Conservation (phyloP, 805 yeast species). For the Ogataea nitratoaversa region DNA sequence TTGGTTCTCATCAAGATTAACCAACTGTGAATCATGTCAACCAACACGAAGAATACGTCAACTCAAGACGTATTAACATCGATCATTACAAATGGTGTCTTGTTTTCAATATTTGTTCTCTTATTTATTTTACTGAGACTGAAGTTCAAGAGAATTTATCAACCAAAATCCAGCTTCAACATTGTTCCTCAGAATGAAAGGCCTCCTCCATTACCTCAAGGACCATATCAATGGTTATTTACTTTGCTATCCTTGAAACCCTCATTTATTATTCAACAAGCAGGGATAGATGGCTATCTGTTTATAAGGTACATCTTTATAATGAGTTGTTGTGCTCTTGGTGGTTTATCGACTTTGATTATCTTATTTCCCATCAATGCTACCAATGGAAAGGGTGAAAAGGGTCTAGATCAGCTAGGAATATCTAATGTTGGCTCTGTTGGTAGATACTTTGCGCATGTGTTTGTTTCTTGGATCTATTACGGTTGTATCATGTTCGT, state of each 20-base stretch:
- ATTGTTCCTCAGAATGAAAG: conserved; percentile 53
- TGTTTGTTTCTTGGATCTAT: conserved; percentile 72
- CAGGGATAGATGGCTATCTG: conserved; percentile 93
- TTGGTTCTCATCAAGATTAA: too few species aligned
- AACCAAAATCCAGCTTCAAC: conserved; percentile 70
- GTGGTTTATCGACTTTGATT: conserved; percentile 57
- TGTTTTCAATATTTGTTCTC: conserved; percentile 58
- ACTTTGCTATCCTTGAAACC: conserved; percentile 65
- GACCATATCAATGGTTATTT: conserved; percentile 65
- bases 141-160: conserved; percentile 68
- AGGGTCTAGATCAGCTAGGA: conserved; percentile 72
- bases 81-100: conserved; percentile 58
- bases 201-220: conserved; percentile 72
- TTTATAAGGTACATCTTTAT: conserved; percentile 73
- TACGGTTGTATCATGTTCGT: conserved; percentile 67
- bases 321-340: conserved; percentile 47
- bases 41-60: conserved; percentile 42
- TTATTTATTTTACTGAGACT: conserved; percentile 66
- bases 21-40: conserved; percentile 13
- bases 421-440: conserved; percentile 65
- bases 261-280: conserved; percentile 72
- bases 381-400: conserved; percentile 52
- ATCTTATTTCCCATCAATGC: conserved; percentile 84
- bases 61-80: conserved; percentile 75
- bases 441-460: conserved; percentile 81